Evolutionary conservation across 306 rosid species (phyloP), one percentile per base, ranked within the genome.

Genomic region (Pterocarpus santalinus): DNA sequence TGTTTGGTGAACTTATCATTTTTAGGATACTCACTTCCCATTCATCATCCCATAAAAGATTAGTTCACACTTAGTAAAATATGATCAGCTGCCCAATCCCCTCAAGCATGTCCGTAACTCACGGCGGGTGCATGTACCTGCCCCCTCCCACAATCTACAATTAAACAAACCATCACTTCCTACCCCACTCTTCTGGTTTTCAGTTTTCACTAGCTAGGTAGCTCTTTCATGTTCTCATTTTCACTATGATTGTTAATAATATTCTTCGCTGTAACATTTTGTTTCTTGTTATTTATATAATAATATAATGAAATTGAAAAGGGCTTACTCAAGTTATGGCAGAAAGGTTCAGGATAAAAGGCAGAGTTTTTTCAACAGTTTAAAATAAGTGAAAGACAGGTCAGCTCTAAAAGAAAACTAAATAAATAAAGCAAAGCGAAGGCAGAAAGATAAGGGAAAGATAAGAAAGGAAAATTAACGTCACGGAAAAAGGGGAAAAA

Each of bases 81-180:
- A 57, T 80, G 71, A 62, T 80, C 63, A 84, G 22, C 81, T 82
- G 49, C 65, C n/a, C 67, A 56, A 55, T 65, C 70, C 69, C 78
- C 72, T 53, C 65, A 58, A 64, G 73, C 81, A 68, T 44, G 86
- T 77, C 77, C 76, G 33, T 58, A 47, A 82, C 81, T 77, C 72
- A 35, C 83, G 41, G 41, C 41, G 41, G 41, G 7, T 38, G 41
- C 41, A 6, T 38, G 41, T 38, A 4, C 41, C 41, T 38, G 41
- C 41, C 67, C 8, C 28, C 28, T 2, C 57, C 58, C 56, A 49
- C 82, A 16, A 71, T 69, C 57, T 6, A 32, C 64, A 62, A 41
- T 41, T 70, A 28, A 71, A 70, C 80, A 51, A 57, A 41, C 56
- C 51, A 57, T 38, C 41, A 6, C 41, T 38, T 38, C 41, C 5